Conservation (phyloP, 495 filamentous ascomycete genomes). For the Annulohypoxylon nitens region DNA sequence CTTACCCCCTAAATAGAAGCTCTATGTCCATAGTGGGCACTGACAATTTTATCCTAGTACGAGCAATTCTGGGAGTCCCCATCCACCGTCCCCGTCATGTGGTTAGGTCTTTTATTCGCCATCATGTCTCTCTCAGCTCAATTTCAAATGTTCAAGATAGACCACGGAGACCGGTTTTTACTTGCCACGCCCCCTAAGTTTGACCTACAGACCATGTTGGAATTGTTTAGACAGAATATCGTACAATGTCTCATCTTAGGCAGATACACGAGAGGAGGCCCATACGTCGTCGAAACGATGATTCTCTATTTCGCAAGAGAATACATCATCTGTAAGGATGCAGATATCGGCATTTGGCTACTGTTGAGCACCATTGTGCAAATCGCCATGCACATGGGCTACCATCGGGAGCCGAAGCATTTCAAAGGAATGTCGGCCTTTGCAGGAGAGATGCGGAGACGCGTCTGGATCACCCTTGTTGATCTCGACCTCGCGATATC, state of each 20-base stretch:
- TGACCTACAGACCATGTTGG: background rate
- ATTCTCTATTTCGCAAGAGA: background rate
- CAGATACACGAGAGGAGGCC: background rate
- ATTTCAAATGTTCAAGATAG: background rate
- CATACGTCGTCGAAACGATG: background rate
- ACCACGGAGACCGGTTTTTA: background rate
- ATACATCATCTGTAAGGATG: background rate
- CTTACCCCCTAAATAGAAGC: background rate
- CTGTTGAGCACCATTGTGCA: background rate
- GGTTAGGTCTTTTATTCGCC: background rate
- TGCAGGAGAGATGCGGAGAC: background rate
- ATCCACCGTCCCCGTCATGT: background rate
- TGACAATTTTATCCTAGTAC: background rate
- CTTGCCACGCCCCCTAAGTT: background rate
- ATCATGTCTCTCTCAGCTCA: background rate
- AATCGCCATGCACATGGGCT: background rate
- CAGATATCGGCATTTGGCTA: background rate
- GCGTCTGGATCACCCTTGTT: background rate
- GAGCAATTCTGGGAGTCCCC: background rate
- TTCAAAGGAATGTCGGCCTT: background rate
- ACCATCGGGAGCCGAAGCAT: background rate
- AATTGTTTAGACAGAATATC: background rate
- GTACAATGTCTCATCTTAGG: constrained; percentile 3
- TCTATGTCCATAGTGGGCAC: background rate
- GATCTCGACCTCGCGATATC: background rate